Percentiles rank a stretch among this genome's conserved stretches.
phyloP scores from a whole-genome alignment of 441 rosid genomes.

The Erodium texanum region DNA sequence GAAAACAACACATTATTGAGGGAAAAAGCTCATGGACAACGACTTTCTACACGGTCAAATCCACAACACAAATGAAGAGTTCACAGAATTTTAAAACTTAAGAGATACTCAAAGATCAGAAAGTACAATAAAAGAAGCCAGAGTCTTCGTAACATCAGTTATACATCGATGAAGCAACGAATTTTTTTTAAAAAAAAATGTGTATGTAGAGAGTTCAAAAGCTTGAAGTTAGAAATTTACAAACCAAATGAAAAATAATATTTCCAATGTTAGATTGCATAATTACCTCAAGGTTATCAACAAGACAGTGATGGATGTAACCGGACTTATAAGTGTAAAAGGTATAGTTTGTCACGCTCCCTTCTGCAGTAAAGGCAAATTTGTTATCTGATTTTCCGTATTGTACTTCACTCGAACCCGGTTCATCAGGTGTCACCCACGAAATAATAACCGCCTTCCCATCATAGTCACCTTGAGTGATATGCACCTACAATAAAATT shows the following conservation, averaged over 20 bases:
- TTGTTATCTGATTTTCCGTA: slow-evolving; percentile 42
- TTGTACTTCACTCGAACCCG: slow-evolving; percentile 51
- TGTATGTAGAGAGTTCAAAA: not conserved
- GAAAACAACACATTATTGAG: slow-evolving; percentile 2
- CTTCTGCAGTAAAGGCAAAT: slow-evolving; percentile 52
- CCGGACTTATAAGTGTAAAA: slow-evolving; percentile 77
- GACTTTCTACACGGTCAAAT: not conserved
- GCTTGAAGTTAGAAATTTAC: not conserved
- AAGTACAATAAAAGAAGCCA: not conserved
- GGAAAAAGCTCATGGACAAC: not conserved
- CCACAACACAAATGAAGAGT: not conserved
- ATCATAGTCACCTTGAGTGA: slow-evolving; percentile 90
- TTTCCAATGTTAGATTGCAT: not conserved
- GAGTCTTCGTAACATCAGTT: not conserved
- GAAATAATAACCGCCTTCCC: slow-evolving; percentile 83
- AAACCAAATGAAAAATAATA: slow-evolving; percentile 1
- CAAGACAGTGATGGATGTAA: slow-evolving; percentile 72
- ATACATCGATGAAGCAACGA: too few relatives aligned
- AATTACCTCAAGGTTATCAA: slow-evolving; percentile 75
- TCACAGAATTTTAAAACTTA: not conserved
- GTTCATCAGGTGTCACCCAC: slow-evolving; percentile 80
- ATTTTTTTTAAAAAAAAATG: too few relatives aligned
- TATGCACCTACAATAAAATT: slow-evolving; percentile 48
- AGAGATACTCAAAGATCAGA: too few relatives aligned
- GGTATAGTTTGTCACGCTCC: slow-evolving; percentile 55